Evolutionary conservation across 2,329 filamentous ascomycete species (phyloP), one percentile per base, ranked within the genome.

Genomic region (Penicillium sp.): DNA sequence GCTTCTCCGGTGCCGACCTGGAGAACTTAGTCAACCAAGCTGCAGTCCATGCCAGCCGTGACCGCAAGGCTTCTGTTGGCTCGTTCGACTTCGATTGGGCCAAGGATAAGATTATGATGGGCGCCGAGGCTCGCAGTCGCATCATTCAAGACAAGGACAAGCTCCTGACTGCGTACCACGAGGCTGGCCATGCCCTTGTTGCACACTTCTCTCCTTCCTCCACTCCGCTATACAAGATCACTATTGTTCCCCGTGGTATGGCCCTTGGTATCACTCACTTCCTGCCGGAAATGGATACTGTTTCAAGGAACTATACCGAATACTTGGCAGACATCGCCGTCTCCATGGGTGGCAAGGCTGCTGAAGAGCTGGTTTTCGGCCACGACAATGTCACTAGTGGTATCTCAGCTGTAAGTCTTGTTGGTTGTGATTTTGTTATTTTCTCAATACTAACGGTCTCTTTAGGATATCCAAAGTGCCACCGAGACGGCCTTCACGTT

Each of bases 11-110:
- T 64, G 94, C 94, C 20, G 94, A 99, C 67, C 82, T 99, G 13
- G 94, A 97, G 77, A 99, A 97, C 72, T 85, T 99, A 66, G 89
- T 96, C 70, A 99, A 99, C 75, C 90, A 97, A 72, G 94, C 94
- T 32, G 94, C 94, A 22, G 88, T 99, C 42, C 90, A 89, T 68
- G 94, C 94, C n/a, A 96, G 91, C 68, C 91, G 94, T 72, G 83
- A 89, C 64, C 94, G 92, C 76, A 84, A 89, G 38, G 81, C 80
- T 57, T 83, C 87, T 44, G 90, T 99, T 51, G 83, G 84, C 13
- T 88, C 91, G 74, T 76, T 82, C 34, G 92, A 97, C 69, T 87
- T 97, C 61, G 92, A 97, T 66, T 99, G 93, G 92, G 94, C 94
- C 55, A 97, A 96, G 76, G 94, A 99, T 79, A 94, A 94, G 77